These are phyloP conservation scores for Salvia rosmarinus DNA, from an alignment of 257 asterid genomes.

Conservation along the genomic window DNA sequence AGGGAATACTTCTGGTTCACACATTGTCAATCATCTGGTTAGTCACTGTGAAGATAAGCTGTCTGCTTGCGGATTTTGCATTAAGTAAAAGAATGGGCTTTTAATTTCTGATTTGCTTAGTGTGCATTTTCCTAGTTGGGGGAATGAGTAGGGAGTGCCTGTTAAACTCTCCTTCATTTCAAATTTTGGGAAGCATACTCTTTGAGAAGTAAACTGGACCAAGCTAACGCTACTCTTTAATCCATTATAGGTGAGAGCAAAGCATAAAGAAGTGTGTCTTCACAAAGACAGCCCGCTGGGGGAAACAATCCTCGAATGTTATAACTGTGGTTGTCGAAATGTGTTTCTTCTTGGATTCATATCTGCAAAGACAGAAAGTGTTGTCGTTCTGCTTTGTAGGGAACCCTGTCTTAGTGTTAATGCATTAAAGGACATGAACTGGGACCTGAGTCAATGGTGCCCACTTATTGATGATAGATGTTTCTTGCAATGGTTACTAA, in stretches of 20 bases:
- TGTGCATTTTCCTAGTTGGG: neutral
- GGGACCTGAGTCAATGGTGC: conserved; percentile 99
- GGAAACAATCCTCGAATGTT: conserved; percentile 94
- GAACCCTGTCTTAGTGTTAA: conserved; percentile 92
- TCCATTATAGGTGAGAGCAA: conserved; percentile 85
- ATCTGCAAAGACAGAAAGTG: conserved; percentile 98
- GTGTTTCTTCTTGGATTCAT: conserved; percentile 97
- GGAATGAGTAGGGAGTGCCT: neutral
- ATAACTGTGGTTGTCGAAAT: conserved; percentile 97
- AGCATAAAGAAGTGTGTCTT: conserved; percentile 99
- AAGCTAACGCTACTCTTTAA: neutral
- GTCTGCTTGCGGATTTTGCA: neutral
- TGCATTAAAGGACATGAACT: conserved; percentile 96
- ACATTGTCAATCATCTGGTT: conserved; percentile 96
- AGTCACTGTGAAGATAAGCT: conserved; percentile 33
- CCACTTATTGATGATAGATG: conserved; percentile 98
- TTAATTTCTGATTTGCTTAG: neutral
- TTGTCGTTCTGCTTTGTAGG: conserved; percentile 95
- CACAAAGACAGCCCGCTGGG: conserved; percentile 99
- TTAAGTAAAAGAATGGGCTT: neutral
- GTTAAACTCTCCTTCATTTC: neutral
- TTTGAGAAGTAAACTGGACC: conserved; percentile 11
- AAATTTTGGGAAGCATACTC: neutral
- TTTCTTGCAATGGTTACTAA: conserved; percentile 95
- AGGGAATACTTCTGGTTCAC: conserved; percentile 98